Evolutionary conservation across 352 stramenopile genomes (phyloP), one percentile per base, ranked within the genome.

Genomic region (Globisporangium megalacanthum): DNA sequence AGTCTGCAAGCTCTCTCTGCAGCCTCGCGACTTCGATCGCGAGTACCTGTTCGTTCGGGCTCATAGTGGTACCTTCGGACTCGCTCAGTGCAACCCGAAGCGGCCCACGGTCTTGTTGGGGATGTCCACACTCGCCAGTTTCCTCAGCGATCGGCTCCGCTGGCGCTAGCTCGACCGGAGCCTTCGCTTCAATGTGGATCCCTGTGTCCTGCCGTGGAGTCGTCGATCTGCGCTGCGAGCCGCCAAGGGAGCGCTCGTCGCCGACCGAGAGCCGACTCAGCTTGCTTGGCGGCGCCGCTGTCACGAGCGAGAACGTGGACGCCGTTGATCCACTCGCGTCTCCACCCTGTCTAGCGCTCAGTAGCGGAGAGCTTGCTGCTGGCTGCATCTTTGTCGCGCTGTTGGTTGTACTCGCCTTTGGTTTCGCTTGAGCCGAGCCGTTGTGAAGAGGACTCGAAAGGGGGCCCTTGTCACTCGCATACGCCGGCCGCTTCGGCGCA

Each of bases 21-120:
- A 84, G 36, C 6, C 64, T 58, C 36, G 51, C 61, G 17, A 79
- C 52, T 44, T 82, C 64, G 0, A 62, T 64, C 35, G 68, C 58
- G 31, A 82, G 57, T 1, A 52, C 57, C 35, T 69, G 48, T 15
- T 83, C 72, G 39, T 72, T 77, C 19, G 63, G 50, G 31, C 41
- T 73, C 31, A 58, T 25, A 3, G 35, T 19, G 46, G 11, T 6
- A 31, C 6, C 15, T 39, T 31, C 31, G 29, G n/a, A 37, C n/a
- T 48, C 42, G 9, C 6, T 10, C 17, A 14, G 17, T 29, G n/a
- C 3, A 6, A 20, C 19, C 20, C 25, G 13, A 29, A 29, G 25
- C 1, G 15, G n/a, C 42, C 17, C 9, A 20, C 6, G 9, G 6
- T 49, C 19, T 4, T 4, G n/a, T 17, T 9, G 17, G 17, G 1